Evolutionary conservation across 371 early-diverging fungal genomes (phyloP).

Genomic region (Zopfochytrium polystomum): DNA sequence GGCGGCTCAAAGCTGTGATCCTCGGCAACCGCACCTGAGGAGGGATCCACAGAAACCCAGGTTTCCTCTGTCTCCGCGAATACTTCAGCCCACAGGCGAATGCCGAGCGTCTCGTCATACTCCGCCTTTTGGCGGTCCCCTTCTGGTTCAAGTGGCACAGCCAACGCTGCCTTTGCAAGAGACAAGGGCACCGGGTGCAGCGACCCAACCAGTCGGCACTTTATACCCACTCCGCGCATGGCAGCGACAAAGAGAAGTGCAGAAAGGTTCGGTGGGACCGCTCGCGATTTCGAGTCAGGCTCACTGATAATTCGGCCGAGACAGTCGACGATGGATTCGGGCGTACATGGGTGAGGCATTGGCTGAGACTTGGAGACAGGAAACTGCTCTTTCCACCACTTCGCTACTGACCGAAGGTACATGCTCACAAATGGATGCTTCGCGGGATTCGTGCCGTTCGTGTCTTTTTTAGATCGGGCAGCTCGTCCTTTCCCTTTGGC

Average conservation of each 20-base stretch:
- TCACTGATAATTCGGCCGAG: too few relatives aligned
- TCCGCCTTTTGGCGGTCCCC: too few relatives aligned
- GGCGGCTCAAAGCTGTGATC: conserved; percentile 34
- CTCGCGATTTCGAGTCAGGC: too few relatives aligned
- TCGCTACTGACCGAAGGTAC: too few relatives aligned
- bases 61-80: conserved; percentile 37
- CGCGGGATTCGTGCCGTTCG: too few relatives aligned
- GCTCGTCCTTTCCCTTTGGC: too few relatives aligned
- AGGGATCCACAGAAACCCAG: conserved; percentile 68
- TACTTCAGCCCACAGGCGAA: conserved; percentile 62
- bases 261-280: conserved; percentile 46
- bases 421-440: too few relatives aligned
- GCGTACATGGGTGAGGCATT: too few relatives aligned
- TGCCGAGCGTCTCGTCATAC: conserved; percentile 21
- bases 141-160: neutral
- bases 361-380: too few relatives aligned
- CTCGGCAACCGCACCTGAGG: conserved; percentile 53
- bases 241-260: conserved; percentile 60
- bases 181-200: conserved; percentile 63
- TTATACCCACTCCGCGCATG: conserved; percentile 51
- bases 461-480: too few relatives aligned
- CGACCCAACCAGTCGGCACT: conserved; percentile 62
- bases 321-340: too few relatives aligned
- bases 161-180: conserved; percentile 16
- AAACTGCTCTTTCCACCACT: conserved; percentile 4